Evolutionary conservation across 192 early-diverging fungal species (phyloP).

Genomic region (Nowakowskiella sp.): DNA sequence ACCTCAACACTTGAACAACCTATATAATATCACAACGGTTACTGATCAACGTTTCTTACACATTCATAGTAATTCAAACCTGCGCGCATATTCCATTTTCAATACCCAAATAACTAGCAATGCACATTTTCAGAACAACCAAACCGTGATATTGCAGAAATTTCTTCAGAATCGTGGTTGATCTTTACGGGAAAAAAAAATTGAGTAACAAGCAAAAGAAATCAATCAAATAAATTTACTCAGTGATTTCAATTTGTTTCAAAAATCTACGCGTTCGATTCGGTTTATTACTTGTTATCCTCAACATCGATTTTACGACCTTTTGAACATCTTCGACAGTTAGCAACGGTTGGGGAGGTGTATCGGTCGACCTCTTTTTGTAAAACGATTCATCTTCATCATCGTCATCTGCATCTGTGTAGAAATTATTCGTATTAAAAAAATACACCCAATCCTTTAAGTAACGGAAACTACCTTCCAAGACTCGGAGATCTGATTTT

Average conservation of each 20-base stretch:
- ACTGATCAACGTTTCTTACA: neutral
- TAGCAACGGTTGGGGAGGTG: too few species aligned
- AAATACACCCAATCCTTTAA: neutral
- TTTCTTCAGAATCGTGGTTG: conserved; percentile 35
- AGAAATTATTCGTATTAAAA: neutral
- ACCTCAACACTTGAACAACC: conserved; percentile 50
- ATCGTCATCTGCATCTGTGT: conserved; percentile 25
- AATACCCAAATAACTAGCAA: conserved; percentile 39
- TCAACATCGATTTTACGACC: conserved; percentile 66
- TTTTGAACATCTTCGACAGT: conserved; percentile 66
- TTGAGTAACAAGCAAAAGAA: conserved; percentile 2
- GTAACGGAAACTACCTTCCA: neutral
- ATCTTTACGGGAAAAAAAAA: conserved; percentile 25
- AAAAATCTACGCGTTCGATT: conserved; percentile 11
- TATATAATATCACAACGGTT: conserved; percentile 5
- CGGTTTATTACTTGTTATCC: conserved; percentile 3
- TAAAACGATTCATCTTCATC: conserved; percentile 38
- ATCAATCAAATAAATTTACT: neutral
- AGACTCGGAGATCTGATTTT: conserved; percentile 29
- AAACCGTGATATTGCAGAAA: conserved; percentile 64
- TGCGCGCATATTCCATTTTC: conserved; percentile 51
- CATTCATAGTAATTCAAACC: conserved; percentile 29
- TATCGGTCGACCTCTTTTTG: conserved; percentile 48
- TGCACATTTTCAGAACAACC: conserved; percentile 67
- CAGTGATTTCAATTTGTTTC: conserved; percentile 12